Base-by-base conservation (phyloP, 192 early-diverging fungal genomes). In the Backusella parvicylindrica region DNA sequence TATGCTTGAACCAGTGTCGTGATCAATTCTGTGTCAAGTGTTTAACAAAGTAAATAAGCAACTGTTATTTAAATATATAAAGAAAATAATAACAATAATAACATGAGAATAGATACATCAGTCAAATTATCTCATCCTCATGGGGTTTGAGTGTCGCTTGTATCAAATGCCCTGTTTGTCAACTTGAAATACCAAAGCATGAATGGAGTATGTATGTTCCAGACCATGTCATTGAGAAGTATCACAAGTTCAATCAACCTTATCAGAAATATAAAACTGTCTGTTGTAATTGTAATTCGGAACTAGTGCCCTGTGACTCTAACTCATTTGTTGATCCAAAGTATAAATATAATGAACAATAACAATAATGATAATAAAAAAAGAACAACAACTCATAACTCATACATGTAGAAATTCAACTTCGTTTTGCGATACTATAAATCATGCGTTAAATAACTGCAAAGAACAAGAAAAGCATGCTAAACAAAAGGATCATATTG, bases 131-230 rank as follows among this genome's bases (percentile, higher is more conserved):
- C 32, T 82, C 78, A 23, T 81, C 80, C 64, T 89, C 88, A 9
- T 89, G 88, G 88, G 88, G 88, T 9, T 78, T 89, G 12, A 73
- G 78, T 41, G 78, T 87, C 5, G 86, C 86, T 13, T 82, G 80
- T 56, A 86, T 89, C 67, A 83, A 84, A 65, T 89, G 88, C 49
- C 88, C 88, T 49, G 88, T 89, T 8, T 89, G 88, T 60, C 84
- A 84, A 66, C 81, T 80, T 13, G 31, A 68, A 18, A 81, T 89
- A 37, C 71, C 83, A 43, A 78, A 84, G 26, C 47, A 75, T 13
- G 88, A 89, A 78, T 89, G 88, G 88, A 81, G 79, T 63, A 77
- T 81, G 76, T 89, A 86, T 69, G 88, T 89, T 2, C 83, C 85
- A 33, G 68, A 77, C 35, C 41, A 66, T 15, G 79, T 82, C 18